Conservation (phyloP, 495 filamentous ascomycete genomes). For the Penicillium ochrochloron region DNA sequence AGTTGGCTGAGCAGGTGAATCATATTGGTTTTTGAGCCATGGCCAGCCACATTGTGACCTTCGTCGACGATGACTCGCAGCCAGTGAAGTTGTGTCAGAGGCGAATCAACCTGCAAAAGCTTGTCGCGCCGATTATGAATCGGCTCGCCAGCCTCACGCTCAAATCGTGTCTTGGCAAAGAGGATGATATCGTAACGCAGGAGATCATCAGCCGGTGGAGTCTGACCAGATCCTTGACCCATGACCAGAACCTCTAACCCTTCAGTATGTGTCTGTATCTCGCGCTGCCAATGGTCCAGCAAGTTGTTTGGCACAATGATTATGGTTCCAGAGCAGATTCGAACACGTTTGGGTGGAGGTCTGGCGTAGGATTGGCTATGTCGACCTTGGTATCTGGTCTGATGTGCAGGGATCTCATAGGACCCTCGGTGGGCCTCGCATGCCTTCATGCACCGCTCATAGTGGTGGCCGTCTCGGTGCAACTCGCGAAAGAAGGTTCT, state of each 20-base stretch:
- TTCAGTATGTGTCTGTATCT: slow-evolving; percentile 70
- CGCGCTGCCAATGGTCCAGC: slow-evolving; percentile 59
- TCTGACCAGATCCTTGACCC: slow-evolving; percentile 48
- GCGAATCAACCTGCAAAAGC: slow-evolving; percentile 50
- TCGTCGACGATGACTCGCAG: slow-evolving; percentile 90
- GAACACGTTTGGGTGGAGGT: slow-evolving; percentile 55
- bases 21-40: slow-evolving; percentile 64
- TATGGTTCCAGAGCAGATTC: slow-evolving; percentile 67
- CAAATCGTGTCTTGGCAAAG: slow-evolving; percentile 75
- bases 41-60: slow-evolving; percentile 76
- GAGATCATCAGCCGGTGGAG: slow-evolving; percentile 65
- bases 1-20: slow-evolving; percentile 69
- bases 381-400: slow-evolving; percentile 48
- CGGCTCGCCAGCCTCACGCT: slow-evolving; percentile 55
- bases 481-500: slow-evolving; percentile 57
- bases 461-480: slow-evolving; percentile 36
- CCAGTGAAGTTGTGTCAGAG: slow-evolving; percentile 75
- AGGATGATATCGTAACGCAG: slow-evolving; percentile 77
- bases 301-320: slow-evolving; percentile 59
- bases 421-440: slow-evolving; percentile 57
- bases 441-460: slow-evolving; percentile 56
- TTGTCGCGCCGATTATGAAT: slow-evolving; percentile 39
- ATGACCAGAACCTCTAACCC: slow-evolving; percentile 68
- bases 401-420: slow-evolving; percentile 58
- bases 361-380: slow-evolving; percentile 46